These are phyloP conservation scores for Priceomyces haplophilus DNA, from an alignment of 805 yeast genomes.

Conservation along the genomic window DNA sequence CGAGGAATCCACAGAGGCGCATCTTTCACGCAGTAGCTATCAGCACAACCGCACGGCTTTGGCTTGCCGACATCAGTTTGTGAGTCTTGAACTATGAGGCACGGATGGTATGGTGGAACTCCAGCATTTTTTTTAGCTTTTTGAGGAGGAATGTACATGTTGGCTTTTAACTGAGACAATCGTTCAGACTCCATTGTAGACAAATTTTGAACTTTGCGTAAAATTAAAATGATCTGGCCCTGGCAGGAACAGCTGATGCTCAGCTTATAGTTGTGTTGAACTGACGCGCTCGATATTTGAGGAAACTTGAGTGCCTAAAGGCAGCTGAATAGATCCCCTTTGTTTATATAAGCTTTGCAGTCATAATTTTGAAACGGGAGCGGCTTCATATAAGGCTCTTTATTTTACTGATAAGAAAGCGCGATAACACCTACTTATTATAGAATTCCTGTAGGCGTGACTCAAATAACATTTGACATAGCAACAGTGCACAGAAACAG, in stretches of 20 bases:
- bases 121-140: constrained; percentile 13
- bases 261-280: too few species aligned
- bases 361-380: not conserved
- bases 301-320: too few species aligned
- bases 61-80: constrained; percentile 45
- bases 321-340: too few species aligned
- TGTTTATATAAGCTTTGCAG: too few species aligned
- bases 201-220: not conserved
- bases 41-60: constrained; percentile 43
- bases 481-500: too few species aligned
- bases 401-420: not conserved
- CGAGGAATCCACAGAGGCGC: constrained; percentile 41
- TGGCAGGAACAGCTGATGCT: too few species aligned
- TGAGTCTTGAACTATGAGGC: constrained; percentile 54
- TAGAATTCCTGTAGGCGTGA: not conserved
- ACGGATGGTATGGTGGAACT: constrained; percentile 54
- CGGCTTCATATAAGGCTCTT: not conserved
- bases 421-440: not conserved
- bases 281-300: too few species aligned
- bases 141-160: constrained; percentile 47
- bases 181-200: constrained; percentile 41
- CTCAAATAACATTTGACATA: too few species aligned
- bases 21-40: constrained; percentile 36
- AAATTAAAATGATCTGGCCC: too few species aligned
- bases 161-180: constrained; percentile 35